Base-by-base conservation (phyloP, 2,329 filamentous ascomycete genomes). In the Colletotrichum chrysophilum region DNA sequence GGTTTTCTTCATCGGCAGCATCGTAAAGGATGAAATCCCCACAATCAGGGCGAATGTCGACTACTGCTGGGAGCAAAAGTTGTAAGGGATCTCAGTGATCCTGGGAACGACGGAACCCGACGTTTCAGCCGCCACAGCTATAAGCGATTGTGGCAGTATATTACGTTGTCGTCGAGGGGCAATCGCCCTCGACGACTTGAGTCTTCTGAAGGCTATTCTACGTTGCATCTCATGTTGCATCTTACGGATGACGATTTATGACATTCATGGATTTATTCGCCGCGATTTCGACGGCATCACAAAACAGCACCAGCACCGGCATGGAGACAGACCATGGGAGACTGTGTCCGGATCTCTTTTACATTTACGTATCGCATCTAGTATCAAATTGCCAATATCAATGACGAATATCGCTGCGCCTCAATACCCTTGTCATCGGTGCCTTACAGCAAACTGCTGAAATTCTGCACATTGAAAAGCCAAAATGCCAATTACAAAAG, bases 1-100 rank as follows among this genome's bases (percentile, higher is more conserved):
- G 61, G 89, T 92, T n/a, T 85, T 88, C 78, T 91, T 92, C 78
- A 88, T 92, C 67, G 90, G 90, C n/a, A 79, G 81, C 6, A 84
- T 92, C 18, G 71, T 79, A 4, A 70, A 78, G 2, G 78, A 83
- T 0, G 85, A 90, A 78, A 87, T 86, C 77, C 79, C 86, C 0
- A 82, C 82, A 10, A 86, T 91, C 34, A 78, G 78, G 9, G 80
- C 85, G 4, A 88, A 89, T 5, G 87, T 91, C 70, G 85, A 90
- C 77, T 78, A 80, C 52, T 90, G 88, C 80, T 91, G 89, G 88
- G 80, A 81, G 52, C 84, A 85, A 21, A 90, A 89, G 80, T 82
- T 82, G 28, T 71, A 48, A 24, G 1, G 73, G 28, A 34, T 61
- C 58, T 26, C 18, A n/a, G 38, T 16, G 38, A 56, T 56, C 52